These are phyloP conservation scores for Tephrocybe sp. DNA, from an alignment of 768 basidiomycete genomes.

Conservation along the genomic window DNA sequence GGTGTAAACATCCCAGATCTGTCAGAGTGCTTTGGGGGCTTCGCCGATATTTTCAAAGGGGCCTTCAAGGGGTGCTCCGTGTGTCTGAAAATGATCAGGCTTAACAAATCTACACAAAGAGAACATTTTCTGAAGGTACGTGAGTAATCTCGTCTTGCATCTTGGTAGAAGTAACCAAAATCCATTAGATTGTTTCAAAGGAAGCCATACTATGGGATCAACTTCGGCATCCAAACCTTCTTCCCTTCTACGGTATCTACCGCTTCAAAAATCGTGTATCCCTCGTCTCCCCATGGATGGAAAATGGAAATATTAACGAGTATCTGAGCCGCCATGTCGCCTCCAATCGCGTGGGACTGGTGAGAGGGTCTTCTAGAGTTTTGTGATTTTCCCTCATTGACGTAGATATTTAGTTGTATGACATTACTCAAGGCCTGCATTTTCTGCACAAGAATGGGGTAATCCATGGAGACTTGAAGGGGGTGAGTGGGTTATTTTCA, in stretches of 20 bases:
- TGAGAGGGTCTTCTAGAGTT: background rate
- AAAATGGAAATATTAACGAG: background rate
- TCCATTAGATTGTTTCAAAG: background rate
- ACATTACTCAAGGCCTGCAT: slow-evolving; percentile 28
- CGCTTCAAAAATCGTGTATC: background rate
- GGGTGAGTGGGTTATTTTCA: slow-evolving; percentile 22
- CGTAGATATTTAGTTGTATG: slow-evolving; percentile 20
- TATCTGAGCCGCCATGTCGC: background rate
- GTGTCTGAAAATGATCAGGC: background rate
- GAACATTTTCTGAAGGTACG: background rate
- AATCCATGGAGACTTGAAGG: slow-evolving; percentile 46
- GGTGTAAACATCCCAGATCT: background rate
- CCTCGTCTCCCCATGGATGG: background rate
- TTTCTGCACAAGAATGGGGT: slow-evolving; percentile 34
- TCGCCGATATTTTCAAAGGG: slow-evolving; percentile 2
- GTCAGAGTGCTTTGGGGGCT: background rate
- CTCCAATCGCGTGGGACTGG: background rate
- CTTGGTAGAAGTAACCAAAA: background rate
- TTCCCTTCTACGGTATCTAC: slow-evolving; percentile 1
- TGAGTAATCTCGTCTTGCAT: too few species aligned
- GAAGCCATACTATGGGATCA: slow-evolving; percentile 3
- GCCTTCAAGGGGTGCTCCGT: background rate
- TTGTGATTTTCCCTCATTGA: background rate
- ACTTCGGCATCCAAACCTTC: slow-evolving; percentile 1
- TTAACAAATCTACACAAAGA: background rate